Percentiles rank a stretch among this genome's conserved stretches.
Evolutionary conservation across 2,329 filamentous ascomycete genomes (phyloP).

Genomic region (Iodosphaeria phyllophila): DNA sequence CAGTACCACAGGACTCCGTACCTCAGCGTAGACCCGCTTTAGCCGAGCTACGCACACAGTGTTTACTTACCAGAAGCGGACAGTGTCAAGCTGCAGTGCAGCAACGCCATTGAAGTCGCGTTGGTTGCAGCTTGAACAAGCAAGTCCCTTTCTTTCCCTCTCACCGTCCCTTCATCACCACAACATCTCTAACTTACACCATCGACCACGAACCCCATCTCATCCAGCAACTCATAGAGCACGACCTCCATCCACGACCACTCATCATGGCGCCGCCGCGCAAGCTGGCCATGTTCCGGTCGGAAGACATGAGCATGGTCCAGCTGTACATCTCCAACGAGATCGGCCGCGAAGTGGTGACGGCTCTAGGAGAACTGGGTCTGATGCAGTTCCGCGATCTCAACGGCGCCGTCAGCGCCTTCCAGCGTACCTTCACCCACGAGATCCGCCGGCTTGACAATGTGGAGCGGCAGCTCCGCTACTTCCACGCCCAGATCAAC

Average conservation of each 20-base stretch:
- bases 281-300: conserved; percentile 96
- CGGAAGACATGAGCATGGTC: conserved; percentile 99
- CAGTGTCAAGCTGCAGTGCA: no score
- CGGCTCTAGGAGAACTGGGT: conserved; percentile 86
- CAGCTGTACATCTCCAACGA: conserved; percentile 99
- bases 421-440: conserved; percentile 93
- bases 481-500: conserved; percentile 91
- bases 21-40: no score
- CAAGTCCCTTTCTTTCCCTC: no score
- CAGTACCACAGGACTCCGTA: no score
- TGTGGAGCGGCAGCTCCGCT: conserved; percentile 91
- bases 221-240: no score
- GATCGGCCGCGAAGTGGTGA: conserved; percentile 94
- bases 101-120: no score
- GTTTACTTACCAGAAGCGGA: no score
- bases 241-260: conserved; percentile 1
- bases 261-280: conserved; percentile 40
- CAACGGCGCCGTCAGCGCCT: conserved; percentile 81
- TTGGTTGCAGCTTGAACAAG: no score
- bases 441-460: conserved; percentile 96
- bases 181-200: no score
- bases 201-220: no score
- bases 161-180: no score
- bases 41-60: no score
- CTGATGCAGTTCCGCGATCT: conserved; percentile 95